Conservation (phyloP, 2,329 filamentous ascomycete species). For the Aspergillus hortae region DNA sequence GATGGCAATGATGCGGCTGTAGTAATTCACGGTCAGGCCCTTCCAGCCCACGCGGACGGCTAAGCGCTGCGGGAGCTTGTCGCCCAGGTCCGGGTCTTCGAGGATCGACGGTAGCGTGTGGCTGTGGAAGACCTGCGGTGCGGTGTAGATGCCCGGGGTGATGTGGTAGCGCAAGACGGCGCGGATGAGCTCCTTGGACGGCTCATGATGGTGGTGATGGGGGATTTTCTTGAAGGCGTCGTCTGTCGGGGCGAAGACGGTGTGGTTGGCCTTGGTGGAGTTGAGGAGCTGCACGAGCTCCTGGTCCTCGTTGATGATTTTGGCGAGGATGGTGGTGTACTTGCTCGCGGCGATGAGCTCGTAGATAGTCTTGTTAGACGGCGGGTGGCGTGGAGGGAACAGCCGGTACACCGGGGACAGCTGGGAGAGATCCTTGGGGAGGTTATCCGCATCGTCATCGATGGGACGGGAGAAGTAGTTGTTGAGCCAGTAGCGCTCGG, state of each 20-base stretch:
- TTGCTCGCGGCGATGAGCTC: constrained; percentile 72
- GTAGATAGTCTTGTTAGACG: constrained; percentile 70
- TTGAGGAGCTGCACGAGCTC: constrained; percentile 72
- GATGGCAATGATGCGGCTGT: constrained; percentile 64
- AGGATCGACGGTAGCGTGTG: constrained; percentile 73
- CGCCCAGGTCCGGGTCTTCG: constrained; percentile 57
- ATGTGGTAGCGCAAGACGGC: constrained; percentile 72
- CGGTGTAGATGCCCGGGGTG: constrained; percentile 63
- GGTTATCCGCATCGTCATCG: constrained; percentile 7
- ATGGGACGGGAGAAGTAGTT: constrained; percentile 7
- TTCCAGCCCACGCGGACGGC: constrained; percentile 60
- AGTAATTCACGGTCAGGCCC: constrained; percentile 73
- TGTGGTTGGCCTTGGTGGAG: constrained; percentile 69
- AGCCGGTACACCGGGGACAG: neutral
- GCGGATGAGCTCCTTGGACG: constrained; percentile 67
- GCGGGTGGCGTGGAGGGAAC: constrained; percentile 32
- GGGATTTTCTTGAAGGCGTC: constrained; percentile 66
- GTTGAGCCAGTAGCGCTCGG: neutral
- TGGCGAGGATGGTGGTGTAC: constrained; percentile 71
- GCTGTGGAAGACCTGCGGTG: constrained; percentile 60
- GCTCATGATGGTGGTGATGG: constrained; percentile 50
- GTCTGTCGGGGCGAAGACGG: constrained; percentile 77
- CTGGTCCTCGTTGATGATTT: constrained; percentile 69
- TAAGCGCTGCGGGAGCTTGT: constrained; percentile 65
- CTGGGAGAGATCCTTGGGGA: constrained; percentile 6